Base-by-base conservation (phyloP, 768 basidiomycete genomes). In the Coprinopsis sp. region DNA sequence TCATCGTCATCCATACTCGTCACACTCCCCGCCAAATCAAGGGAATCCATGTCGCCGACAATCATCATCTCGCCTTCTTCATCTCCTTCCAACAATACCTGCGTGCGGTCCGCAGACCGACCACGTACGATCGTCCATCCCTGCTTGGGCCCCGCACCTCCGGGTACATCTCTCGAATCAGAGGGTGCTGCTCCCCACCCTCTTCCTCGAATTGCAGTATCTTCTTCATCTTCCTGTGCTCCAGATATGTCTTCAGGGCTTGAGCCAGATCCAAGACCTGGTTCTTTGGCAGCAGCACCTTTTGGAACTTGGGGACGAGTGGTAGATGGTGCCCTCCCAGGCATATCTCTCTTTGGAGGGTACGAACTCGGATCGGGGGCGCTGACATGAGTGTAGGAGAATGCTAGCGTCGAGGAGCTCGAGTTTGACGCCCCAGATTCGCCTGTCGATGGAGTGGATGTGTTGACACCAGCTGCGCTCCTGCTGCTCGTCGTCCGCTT, bases 331-430 rank as follows among this genome's bases (percentile, higher is more conserved):
- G 21, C 40, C 45, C 11, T 42, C 21, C 50, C 42, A 23, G 56
- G 50, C 2, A 62, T 61, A 40, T 79, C 78, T 33, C 64, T 51
- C 54, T 71, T 78, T 25, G 81, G 73, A 18, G 84, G 81, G 63
- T 89, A 89, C 13, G 87, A 89, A 50, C 82, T 78, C 22, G 84
- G 80, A 62, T 81, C 80, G 19, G 87, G 88, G 2, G 81, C 79
- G 52, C 73, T 76, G 29, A 91, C 66, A 63, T 91, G 87, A 37
- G 88, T 91, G 64, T 87, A 91, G 8, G 87, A 90, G 53, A 83
- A 85, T 27, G 84, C 78, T 18, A 90, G 72, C 23, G 81, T 82
- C 1, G 83, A 83, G 1, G 81, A 79, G 4, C 84, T 85, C 6
- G 74, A 74, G 39, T 61, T 63, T 22, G 61, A 64, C n/a, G n/a